Conservation (phyloP, 176 grass and related monocot species). For the Miscanthus lutarioriparius region DNA sequence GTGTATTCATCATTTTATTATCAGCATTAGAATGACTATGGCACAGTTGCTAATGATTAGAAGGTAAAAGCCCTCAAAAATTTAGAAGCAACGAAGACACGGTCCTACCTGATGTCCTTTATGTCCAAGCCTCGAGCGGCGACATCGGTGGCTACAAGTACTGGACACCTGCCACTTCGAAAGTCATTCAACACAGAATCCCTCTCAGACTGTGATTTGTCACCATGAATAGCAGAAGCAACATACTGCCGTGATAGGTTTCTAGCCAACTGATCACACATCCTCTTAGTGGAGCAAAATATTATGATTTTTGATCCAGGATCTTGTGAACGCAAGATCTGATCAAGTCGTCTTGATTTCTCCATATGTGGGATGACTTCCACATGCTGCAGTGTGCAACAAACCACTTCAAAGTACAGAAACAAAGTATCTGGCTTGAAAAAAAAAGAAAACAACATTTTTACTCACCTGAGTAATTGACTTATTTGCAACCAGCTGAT, state of each 20-base stretch:
- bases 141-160: slow-evolving; percentile 96
- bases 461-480: slow-evolving; percentile 74
- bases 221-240: slow-evolving; percentile 90
- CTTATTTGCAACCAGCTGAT: slow-evolving; percentile 87
- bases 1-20: slow-evolving; percentile 3
- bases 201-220: slow-evolving; percentile 92
- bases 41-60: not conserved
- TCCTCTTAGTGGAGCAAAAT: slow-evolving; percentile 97
- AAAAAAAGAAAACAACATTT: slow-evolving; percentile 23
- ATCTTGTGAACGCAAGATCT: slow-evolving; percentile 76
- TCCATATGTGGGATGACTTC: slow-evolving; percentile 70
- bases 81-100: slow-evolving; percentile 23
- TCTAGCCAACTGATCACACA: slow-evolving; percentile 82
- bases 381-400: slow-evolving; percentile 53
- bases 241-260: slow-evolving; percentile 60
- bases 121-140: slow-evolving; percentile 87
- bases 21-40: not conserved
- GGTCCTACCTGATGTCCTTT: slow-evolving; percentile 76
- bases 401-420: slow-evolving; percentile 24
- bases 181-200: slow-evolving; percentile 89
- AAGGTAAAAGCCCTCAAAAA: slow-evolving; percentile 24
- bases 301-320: slow-evolving; percentile 87
- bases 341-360: slow-evolving; percentile 80
- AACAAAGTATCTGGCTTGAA: slow-evolving; percentile 7
- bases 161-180: slow-evolving; percentile 61